Evolutionary conservation across 768 basidiomycete genomes (phyloP).

Genomic region (Tylopilus subfusipes): DNA sequence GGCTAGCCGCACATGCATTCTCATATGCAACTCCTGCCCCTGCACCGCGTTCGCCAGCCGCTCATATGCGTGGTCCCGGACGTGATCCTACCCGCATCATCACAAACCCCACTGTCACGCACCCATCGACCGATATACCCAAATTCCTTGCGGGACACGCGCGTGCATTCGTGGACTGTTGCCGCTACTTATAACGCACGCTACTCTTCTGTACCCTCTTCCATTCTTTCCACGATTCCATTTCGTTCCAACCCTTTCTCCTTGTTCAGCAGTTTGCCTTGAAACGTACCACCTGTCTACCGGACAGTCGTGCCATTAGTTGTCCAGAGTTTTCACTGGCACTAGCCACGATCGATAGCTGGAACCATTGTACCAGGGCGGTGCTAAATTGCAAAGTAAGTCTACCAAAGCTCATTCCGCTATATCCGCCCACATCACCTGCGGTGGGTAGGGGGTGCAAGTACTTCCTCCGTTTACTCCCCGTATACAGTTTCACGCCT

Average conservation of each 20-base stretch:
- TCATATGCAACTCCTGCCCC: constrained; percentile 14
- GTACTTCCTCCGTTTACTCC: constrained; percentile 12
- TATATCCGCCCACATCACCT: constrained; percentile 13
- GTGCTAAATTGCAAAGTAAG: constrained; percentile 12
- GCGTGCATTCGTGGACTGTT: constrained; percentile 1
- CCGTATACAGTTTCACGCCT: constrained; percentile 11
- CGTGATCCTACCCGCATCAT: constrained; percentile 3
- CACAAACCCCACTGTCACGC: constrained; percentile 10
- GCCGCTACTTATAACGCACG: constrained; percentile 24
- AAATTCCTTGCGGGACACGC: constrained; percentile 15
- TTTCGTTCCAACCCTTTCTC: neutral
- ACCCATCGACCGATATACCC: constrained; percentile 6
- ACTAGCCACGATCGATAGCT: constrained; percentile 7
- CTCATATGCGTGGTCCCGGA: constrained; percentile 5
- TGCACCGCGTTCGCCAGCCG: constrained; percentile 16
- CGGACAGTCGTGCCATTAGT: neutral
- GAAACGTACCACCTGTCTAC: neutral
- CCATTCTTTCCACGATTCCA: constrained; percentile 10
- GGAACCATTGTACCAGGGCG: neutral
- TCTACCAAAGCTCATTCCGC: neutral
- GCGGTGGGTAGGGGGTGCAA: constrained; percentile 16
- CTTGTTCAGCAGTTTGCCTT: neutral
- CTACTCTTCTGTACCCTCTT: constrained; percentile 6
- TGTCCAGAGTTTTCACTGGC: neutral
- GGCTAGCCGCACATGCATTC: constrained; percentile 15